Conservation (phyloP, 257 asterid species). For the Solanum pinnatisectum region DNA sequence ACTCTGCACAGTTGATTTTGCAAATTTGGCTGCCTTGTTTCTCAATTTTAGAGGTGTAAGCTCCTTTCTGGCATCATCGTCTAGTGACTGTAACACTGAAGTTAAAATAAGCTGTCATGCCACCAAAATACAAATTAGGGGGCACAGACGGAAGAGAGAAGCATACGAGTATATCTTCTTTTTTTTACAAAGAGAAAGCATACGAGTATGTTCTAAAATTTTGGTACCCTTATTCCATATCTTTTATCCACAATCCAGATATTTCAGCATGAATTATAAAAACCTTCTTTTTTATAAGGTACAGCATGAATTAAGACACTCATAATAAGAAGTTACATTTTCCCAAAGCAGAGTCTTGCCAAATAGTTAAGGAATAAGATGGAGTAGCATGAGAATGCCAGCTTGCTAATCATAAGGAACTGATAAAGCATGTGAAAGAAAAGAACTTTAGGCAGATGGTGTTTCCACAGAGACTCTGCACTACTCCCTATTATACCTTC, state of each 20-base stretch:
- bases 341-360: not conserved
- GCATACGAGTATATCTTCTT: not conserved
- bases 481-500: not conserved
- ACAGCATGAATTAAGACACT: not conserved
- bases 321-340: not conserved
- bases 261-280: not conserved
- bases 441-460: not conserved
- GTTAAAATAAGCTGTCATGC: slow-evolving; percentile 22
- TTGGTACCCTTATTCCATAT: not conserved
- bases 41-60: slow-evolving; percentile 90
- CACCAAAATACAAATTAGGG: not conserved
- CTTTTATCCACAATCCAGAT: not conserved
- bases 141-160: not conserved
- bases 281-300: not conserved
- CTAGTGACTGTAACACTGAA: slow-evolving; percentile 94
- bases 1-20: slow-evolving; percentile 76
- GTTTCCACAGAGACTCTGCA: not conserved
- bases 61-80: slow-evolving; percentile 80
- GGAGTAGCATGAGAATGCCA: not conserved
- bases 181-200: not conserved
- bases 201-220: not conserved
- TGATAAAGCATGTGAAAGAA: not conserved
- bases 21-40: slow-evolving; percentile 91
- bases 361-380: not conserved
- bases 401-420: not conserved